Base-by-base conservation (phyloP, 768 basidiomycete species). In the Piloderma croceum region DNA sequence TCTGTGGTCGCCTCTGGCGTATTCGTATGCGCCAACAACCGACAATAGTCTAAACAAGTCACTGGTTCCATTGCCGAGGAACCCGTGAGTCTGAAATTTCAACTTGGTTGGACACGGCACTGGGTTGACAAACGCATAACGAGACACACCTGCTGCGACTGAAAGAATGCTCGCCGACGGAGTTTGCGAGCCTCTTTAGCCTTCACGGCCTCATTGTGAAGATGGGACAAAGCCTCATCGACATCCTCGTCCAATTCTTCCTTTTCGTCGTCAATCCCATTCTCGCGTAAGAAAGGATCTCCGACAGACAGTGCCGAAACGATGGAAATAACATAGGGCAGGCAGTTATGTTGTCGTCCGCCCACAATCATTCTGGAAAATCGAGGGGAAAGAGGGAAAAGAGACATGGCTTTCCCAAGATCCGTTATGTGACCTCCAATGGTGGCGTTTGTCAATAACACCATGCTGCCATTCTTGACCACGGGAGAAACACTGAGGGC, bases 21-120 rank as follows among this genome's bases (percentile, higher is more conserved):
- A 94, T 58, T 96, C 93, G 58, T 91, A 98, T 3, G 94, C 96
- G 0, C 96, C 96, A 13, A 96, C 81, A n/a, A 94, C 90, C 11
- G 93, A 92, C 7, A 99, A 70, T 24, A 84, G 63, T 50, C 84
- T 83, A 65, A 97, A 88, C 22, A 90, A 60, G 54, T 99, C 96
- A 57, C 92, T 96, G 5, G 71, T 72, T 17, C 72, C 80, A 38
- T 76, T 75, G 9, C 96, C 96, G 23, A 98, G 69, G 2, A 82
- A 77, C 3, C 81, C 70, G 61, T 96, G 91, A 18, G 67, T 64
- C 90, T 94, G 49, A 11, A 39, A 22, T 27, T 2, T 10, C 33
- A 21, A 24, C 15, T 23, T 49, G 3, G 48, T 45, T 20, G 38
- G 25, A 41, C n/a, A n/a, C n/a, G n/a, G 25, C 36, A 19, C 5